Evolutionary conservation across 345 rosid genomes (phyloP).

Genomic region (Sapria himalayana): DNA sequence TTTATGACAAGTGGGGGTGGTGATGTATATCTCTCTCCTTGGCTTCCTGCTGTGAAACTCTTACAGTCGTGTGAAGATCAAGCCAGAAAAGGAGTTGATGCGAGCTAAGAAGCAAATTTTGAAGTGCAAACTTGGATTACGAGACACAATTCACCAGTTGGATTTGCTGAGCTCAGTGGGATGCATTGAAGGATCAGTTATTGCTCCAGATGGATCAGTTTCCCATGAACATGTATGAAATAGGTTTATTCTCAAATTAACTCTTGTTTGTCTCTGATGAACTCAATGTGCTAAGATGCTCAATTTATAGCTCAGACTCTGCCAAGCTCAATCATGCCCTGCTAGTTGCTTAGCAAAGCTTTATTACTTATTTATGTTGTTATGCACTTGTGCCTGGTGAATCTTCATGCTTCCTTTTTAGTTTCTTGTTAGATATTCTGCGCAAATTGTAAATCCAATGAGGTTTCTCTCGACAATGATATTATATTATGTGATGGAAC

Average conservation of each 20-base stretch:
- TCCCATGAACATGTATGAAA: conserved; percentile 82
- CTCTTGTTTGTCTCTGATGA: too few species aligned
- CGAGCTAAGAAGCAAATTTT: conserved; percentile 72
- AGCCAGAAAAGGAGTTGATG: conserved; percentile 70
- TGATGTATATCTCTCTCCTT: too few species aligned
- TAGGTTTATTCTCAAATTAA: too few species aligned
- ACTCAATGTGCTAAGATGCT: too few species aligned
- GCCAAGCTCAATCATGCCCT: neutral
- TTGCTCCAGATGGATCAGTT: conserved; percentile 90
- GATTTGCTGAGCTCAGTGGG: conserved; percentile 73
- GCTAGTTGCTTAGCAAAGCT: neutral
- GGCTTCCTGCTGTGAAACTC: conserved; percentile 7
- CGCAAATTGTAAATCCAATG: conserved; percentile 70
- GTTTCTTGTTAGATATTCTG: conserved; percentile 53
- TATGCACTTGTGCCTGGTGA: too few species aligned
- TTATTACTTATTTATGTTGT: too few species aligned
- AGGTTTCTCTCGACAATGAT: conserved; percentile 78
- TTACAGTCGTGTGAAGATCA: conserved; percentile 81
- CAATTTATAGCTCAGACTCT: too few species aligned
- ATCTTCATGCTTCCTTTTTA: conserved; percentile 6
- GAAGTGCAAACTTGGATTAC: conserved; percentile 82
- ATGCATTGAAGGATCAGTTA: conserved; percentile 57
- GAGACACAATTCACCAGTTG: conserved; percentile 64
- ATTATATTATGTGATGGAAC: conserved; percentile 91
- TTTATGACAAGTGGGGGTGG: too few species aligned